A percentile compares a stretch with the other conserved stretches of the same genome.
These are phyloP conservation scores for Perkinsus olseni DNA, from an alignment of 169 alveolate species.

Conservation along the genomic window DNA sequence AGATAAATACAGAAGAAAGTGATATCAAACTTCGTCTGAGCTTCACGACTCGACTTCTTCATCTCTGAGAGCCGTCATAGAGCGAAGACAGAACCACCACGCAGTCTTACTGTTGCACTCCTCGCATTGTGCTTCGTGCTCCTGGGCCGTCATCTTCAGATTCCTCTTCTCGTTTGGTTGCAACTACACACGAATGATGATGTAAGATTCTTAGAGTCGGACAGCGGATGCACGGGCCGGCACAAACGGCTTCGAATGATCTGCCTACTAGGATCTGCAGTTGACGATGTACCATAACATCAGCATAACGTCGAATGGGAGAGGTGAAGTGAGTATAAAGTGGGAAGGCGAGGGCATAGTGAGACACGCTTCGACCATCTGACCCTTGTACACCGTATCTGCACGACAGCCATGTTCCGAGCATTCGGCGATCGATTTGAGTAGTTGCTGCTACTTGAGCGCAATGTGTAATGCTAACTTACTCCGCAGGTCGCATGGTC, in stretches of 20 bases:
- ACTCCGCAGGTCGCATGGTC: background rate
- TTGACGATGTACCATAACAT: conserved; percentile 91
- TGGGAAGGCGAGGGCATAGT: conserved; percentile 90
- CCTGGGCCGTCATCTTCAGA: background rate
- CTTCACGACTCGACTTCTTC: background rate
- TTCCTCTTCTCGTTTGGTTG: background rate
- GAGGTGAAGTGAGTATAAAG: conserved; percentile 94
- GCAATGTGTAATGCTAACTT: background rate
- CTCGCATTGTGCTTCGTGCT: background rate
- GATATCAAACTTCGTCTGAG: background rate
- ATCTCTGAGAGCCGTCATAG: too few species aligned
- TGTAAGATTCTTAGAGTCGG: background rate
- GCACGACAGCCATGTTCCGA: too few species aligned
- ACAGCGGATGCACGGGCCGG: too few species aligned
- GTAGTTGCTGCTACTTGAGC: too few species aligned
- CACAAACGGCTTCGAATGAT: background rate
- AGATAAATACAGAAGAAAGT: background rate
- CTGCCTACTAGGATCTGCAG: conserved; percentile 29
- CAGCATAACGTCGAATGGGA: conserved; percentile 96
- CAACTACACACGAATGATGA: background rate
- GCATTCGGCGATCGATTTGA: too few species aligned
- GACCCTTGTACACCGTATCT: background rate
- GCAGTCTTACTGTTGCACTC: background rate
- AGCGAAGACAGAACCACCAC: too few species aligned
- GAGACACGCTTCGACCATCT: background rate